These are phyloP conservation scores for Lindgomyces ingoldianus DNA, from an alignment of 495 filamentous ascomycete species.

Conservation along the genomic window DNA sequence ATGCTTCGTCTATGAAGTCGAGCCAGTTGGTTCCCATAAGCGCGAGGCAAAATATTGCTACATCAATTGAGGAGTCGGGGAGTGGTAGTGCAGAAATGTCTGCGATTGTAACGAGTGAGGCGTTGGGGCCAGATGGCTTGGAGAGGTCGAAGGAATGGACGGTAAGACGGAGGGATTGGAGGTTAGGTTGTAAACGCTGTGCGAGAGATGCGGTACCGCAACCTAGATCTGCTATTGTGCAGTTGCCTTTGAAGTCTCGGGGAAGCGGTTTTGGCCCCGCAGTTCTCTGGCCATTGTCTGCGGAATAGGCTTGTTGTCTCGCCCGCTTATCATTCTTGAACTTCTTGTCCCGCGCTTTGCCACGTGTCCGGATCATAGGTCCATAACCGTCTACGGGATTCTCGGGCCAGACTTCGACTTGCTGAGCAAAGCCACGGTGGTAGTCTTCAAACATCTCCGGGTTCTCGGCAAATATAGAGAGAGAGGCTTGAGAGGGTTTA, in stretches of 20 bases:
- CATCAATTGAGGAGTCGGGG: conserved; percentile 68
- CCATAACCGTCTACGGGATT: conserved; percentile 91
- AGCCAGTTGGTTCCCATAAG: conserved; percentile 99
- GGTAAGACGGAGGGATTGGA: conserved; percentile 64
- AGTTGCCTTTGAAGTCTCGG: conserved; percentile 55
- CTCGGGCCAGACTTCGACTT: conserved; percentile 92
- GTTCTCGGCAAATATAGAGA: conserved; percentile 72
- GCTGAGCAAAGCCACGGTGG: conserved; percentile 89
- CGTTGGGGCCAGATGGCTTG: conserved; percentile 55
- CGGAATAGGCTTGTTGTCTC: conserved; percentile 11
- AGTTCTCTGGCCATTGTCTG: conserved; percentile 26
- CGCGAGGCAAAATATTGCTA: conserved; percentile 91
- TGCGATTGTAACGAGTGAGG: conserved; percentile 73
- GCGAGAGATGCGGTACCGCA: conserved; percentile 79
- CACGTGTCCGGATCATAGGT: conserved; percentile 61
- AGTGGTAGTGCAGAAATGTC: conserved; percentile 85
- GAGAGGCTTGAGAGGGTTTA: conserved; percentile 74
- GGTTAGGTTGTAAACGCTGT: conserved; percentile 53
- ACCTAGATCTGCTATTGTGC: conserved; percentile 84
- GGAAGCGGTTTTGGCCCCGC: conserved; percentile 44
- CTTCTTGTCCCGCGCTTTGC: conserved; percentile 43
- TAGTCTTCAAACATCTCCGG: conserved; percentile 94
- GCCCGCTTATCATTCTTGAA: conserved; percentile 40
- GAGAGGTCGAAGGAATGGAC: conserved; percentile 64
- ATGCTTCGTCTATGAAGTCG: conserved; percentile 93